Base-by-base conservation (phyloP, 1,284 basidiomycete species). In the Microbotryum saponariae region DNA sequence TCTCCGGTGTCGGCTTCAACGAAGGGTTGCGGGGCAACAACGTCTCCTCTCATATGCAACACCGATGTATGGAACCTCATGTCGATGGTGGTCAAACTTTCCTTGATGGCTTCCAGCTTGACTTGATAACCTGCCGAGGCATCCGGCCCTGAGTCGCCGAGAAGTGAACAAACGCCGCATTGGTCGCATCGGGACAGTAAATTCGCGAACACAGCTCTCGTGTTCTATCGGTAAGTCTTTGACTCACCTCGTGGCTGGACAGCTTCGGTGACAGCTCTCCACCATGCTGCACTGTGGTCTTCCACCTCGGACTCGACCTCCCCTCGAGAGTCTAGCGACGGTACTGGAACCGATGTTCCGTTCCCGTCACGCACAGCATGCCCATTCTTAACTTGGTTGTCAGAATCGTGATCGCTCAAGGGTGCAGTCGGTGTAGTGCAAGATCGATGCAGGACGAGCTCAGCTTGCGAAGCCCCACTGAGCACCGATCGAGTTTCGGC, bases 21-120 rank as follows among this genome's bases (percentile, higher is more conserved):
- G 46, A 92, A 85, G n/a, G 91, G 91, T 73, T 96, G 91, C 0
- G 80, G 72, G 2, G 89, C 77, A 1, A 81, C 78, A 10, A 69
- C 63, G 9, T 80, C 74, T 0, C 91, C 91, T 66, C 91, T 79
- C 48, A 96, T 77, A 58, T 84, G 83, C 50, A 96, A 80, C 65
- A 93, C 89, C 1, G 89, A 89, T 1, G 85, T 85, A 71, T 82
- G 85, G 62, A 91, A 84, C 45, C 56, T 52, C 27, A 71, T 45
- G n/a, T 64, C 54, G 44, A 52, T 51, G 4, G 56, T 51, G 4
- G 56, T 16, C 37, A 20, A n/a, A 9, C 12, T 10, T 18, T 53
- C 29, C n/a, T 23, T 18, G 27, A 23, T 23, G 7, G 46, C 4
- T 4, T 31, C 2, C 5, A 59, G 57, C 25, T 29, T 42, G 33